These are phyloP conservation scores for Eucalyptus cloeziana DNA, from an alignment of 345 rosid genomes.

Conservation along the genomic window DNA sequence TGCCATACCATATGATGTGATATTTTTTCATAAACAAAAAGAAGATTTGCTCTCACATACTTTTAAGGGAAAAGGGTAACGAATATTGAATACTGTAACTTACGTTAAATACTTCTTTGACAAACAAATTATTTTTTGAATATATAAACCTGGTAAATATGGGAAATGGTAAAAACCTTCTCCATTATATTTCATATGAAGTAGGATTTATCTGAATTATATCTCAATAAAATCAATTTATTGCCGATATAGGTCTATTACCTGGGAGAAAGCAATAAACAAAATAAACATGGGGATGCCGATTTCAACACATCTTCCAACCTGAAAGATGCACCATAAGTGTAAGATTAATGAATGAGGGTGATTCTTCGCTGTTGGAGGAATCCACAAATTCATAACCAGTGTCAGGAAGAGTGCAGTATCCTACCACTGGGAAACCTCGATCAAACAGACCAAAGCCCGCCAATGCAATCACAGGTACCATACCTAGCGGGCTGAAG, in stretches of 20 bases:
- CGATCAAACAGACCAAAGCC: slow-evolving; percentile 95
- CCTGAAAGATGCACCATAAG: slow-evolving; percentile 17
- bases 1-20: background rate
- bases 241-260: background rate
- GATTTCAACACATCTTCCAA: slow-evolving; percentile 80
- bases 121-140: background rate
- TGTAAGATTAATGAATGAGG: background rate
- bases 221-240: background rate
- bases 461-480: slow-evolving; percentile 82
- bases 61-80: background rate
- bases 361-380: background rate
- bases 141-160: background rate
- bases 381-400: background rate
- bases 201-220: background rate
- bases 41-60: background rate
- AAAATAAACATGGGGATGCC: slow-evolving; percentile 90
- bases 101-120: background rate
- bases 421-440: slow-evolving; percentile 92
- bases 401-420: background rate
- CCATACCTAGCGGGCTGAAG: slow-evolving; percentile 98
- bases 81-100: background rate
- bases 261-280: slow-evolving; percentile 83
- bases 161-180: background rate
- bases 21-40: background rate
- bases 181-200: background rate